phyloP scores from a whole-genome alignment of 345 rosid genomes.

The Linum trigynum region DNA sequence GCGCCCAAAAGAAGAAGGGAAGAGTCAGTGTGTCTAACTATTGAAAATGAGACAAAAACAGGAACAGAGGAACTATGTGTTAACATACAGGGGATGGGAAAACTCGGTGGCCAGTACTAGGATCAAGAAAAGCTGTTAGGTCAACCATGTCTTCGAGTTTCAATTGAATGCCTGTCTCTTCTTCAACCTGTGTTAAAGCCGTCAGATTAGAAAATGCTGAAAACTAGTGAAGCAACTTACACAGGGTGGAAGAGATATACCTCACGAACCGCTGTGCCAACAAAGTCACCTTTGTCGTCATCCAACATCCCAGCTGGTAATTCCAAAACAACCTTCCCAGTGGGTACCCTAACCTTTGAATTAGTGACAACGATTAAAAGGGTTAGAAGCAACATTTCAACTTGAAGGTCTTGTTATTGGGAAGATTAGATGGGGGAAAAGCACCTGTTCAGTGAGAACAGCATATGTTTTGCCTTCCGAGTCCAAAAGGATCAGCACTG shows the following conservation, averaged over 20 bases:
- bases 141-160: conserved; percentile 68
- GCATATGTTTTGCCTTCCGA: conserved; percentile 60
- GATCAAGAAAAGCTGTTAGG: conserved; percentile 74
- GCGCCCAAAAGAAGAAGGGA: no score
- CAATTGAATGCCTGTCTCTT: conserved; percentile 71
- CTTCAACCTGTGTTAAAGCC: conserved; percentile 52
- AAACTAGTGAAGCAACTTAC: background rate
- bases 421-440: background rate
- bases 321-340: conserved; percentile 68
- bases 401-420: conserved; percentile 3
- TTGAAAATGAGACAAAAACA: no score
- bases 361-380: conserved; percentile 2
- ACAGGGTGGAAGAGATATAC: conserved; percentile 23
- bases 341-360: conserved; percentile 77
- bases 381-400: conserved; percentile 1
- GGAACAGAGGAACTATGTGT: background rate
- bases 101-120: conserved; percentile 53
- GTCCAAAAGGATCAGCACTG: conserved; percentile 74
- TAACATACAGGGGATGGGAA: conserved; percentile 70
- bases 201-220: background rate
- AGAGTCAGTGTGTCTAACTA: no score
- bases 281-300: conserved; percentile 73
- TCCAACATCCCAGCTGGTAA: conserved; percentile 96
- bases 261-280: conserved; percentile 93
- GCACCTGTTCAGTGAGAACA: conserved; percentile 89